Base-by-base conservation (phyloP, 1,139 yeast species). In the Eremothecium sinecaudum region DNA sequence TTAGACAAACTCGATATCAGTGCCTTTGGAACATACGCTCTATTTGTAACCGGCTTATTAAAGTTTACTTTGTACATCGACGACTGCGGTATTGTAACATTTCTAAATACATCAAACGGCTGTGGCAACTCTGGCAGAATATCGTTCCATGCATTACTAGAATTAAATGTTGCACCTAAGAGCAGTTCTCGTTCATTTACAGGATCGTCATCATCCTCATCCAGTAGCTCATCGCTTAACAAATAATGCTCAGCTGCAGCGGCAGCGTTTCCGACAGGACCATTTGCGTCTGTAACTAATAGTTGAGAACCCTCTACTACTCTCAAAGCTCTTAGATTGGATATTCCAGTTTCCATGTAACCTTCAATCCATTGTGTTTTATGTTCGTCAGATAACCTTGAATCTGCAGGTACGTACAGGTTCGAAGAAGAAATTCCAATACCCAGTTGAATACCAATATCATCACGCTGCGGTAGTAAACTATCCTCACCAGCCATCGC, bases 391-490 rank as follows among this genome's bases (percentile, higher is more conserved):
- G 21, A 16, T 27, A 18, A 13, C 27, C 28, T n/a, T 31, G 38
- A 20, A 30, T 24, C 42, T 38, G 37, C 4, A 6, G 48, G 38
- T 17, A 37, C 22, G 34, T 47, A 50, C 8, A 51, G 27, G 14
- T 43, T 41, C n/a, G 52, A 36, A 26, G 48, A 39, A 33, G 39
- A 34, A 14, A 51, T 39, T 18, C 59, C 59, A 12, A 47, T 33
- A 5, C 51, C 58, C 29, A 53, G 38, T 34, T 53, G 59, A 18
- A 45, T 40, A 15, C 59, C 59, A n/a, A 42, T 36, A 32, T 31
- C 36, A 13, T 23, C 31, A 18, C 34, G 28, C 17, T 15, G 21
- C 8, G 43, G 41, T 18, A 36, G 35, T 11, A 39, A 20, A 27
- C 14, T n/a, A 9, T 27, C 30, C 11, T 14, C 30, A 27, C 17